These are phyloP conservation scores for Saxophila tyrrhenica DNA, from an alignment of 495 filamentous ascomycete species.

Conservation along the genomic window DNA sequence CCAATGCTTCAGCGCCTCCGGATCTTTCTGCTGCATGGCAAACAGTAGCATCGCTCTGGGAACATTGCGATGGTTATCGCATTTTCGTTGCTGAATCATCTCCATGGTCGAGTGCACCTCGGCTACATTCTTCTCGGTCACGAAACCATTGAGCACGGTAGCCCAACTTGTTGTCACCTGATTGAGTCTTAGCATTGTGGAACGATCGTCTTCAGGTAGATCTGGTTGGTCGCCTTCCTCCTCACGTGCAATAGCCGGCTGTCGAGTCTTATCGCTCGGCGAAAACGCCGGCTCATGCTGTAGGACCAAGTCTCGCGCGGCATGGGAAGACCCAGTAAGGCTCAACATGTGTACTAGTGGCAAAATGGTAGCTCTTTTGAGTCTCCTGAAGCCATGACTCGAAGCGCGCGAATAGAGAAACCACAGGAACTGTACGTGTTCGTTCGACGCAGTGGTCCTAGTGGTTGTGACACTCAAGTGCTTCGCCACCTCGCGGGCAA, in stretches of 20 bases:
- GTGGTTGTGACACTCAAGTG: neutral
- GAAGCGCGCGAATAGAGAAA: neutral
- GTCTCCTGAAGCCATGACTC: neutral
- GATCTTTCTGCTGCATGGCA: neutral
- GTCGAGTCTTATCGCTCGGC: too few relatives aligned
- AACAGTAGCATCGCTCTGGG: neutral
- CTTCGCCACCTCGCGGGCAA: neutral
- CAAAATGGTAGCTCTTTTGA: neutral
- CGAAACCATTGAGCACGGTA: neutral
- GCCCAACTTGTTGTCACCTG: neutral
- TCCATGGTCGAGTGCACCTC: neutral
- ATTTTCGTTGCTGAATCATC: neutral
- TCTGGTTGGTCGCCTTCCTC: neutral
- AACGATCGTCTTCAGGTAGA: neutral
- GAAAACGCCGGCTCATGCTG: neutral
- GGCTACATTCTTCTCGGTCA: neutral
- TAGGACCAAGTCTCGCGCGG: neutral
- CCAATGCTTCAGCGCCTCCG: neutral
- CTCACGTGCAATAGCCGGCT: too few relatives aligned
- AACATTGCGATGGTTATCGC: neutral
- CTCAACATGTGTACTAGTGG: neutral
- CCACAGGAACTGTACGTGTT: neutral
- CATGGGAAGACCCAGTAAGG: neutral
- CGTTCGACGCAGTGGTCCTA: neutral
- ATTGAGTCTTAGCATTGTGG: neutral